Evolutionary conservation across 768 basidiomycete species (phyloP).

Genomic region (Agaricus blazei): DNA sequence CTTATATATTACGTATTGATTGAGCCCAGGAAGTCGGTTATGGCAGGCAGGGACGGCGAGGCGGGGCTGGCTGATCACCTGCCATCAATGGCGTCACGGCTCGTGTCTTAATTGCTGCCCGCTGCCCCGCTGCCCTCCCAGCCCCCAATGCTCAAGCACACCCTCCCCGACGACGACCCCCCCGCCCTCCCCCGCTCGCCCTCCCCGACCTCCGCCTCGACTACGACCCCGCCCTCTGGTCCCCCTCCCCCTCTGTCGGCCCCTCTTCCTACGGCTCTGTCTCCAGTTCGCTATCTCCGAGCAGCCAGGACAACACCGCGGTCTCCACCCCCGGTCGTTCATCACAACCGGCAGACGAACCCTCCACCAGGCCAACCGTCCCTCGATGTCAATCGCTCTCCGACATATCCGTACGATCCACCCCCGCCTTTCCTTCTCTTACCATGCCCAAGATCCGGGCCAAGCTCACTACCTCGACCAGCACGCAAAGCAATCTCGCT

Average conservation of each 20-base stretch:
- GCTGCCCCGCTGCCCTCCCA: background rate
- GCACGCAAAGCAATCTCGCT: conserved; percentile 43
- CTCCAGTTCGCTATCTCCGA: conserved; percentile 11
- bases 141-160: conserved; percentile 35
- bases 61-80: conserved; percentile 5
- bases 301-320: conserved; percentile 11
- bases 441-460: conserved; percentile 44
- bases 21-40: background rate
- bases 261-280: conserved; percentile 28
- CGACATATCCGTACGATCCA: conserved; percentile 41
- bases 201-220: conserved; percentile 52
- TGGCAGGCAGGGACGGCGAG: conserved; percentile 5
- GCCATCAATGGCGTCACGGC: conserved; percentile 7
- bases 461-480: conserved; percentile 37
- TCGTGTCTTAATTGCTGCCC: no score
- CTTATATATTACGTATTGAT: conserved; percentile 4
- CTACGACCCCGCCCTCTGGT: conserved; percentile 34
- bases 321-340: conserved; percentile 13
- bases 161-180: conserved; percentile 52
- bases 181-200: conserved; percentile 59
- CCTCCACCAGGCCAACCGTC: conserved; percentile 22
- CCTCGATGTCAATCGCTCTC: conserved; percentile 55
- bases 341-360: conserved; percentile 11
- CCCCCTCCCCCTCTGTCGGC: conserved; percentile 28
- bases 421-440: conserved; percentile 35